Conservation (phyloP, 1,284 basidiomycete genomes). For the Sporisorium graminicola region DNA sequence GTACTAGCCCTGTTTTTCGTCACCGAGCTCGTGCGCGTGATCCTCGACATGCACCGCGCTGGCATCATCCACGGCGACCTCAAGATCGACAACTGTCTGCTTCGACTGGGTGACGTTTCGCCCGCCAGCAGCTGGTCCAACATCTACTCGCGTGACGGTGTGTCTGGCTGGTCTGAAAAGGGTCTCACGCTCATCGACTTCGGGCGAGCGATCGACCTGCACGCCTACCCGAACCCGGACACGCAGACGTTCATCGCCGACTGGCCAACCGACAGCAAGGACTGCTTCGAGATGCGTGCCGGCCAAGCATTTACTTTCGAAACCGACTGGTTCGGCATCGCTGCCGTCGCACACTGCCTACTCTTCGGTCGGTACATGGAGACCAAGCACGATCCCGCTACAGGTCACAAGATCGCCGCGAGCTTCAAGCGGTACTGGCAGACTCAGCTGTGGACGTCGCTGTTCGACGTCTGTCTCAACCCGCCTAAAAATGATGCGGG, state of each 20-base stretch:
- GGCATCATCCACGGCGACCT: conserved; percentile 97
- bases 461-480: conserved; percentile 91
- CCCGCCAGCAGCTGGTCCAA: conserved; percentile 79
- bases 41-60: conserved; percentile 83
- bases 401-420: conserved; percentile 71
- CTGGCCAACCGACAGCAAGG: conserved; percentile 81
- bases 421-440: conserved; percentile 97
- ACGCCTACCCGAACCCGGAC: conserved; percentile 75
- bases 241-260: conserved; percentile 86
- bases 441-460: conserved; percentile 81
- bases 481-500: conserved; percentile 66
- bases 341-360: conserved; percentile 92
- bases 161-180: conserved; percentile 85
- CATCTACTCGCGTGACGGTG: conserved; percentile 81
- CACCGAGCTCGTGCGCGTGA: conserved; percentile 84
- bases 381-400: conserved; percentile 22
- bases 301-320: conserved; percentile 89
- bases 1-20: conserved; percentile 95
- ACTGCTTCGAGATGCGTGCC: conserved; percentile 90
- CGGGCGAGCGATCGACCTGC: conserved; percentile 89
- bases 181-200: conserved; percentile 96
- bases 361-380: conserved; percentile 90
- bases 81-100: conserved; percentile 98
- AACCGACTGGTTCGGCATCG: conserved; percentile 94
- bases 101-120: conserved; percentile 83